Evolutionary conservation across 2,329 filamentous ascomycete species (phyloP).

Genomic region (Colletotrichum sp.): DNA sequence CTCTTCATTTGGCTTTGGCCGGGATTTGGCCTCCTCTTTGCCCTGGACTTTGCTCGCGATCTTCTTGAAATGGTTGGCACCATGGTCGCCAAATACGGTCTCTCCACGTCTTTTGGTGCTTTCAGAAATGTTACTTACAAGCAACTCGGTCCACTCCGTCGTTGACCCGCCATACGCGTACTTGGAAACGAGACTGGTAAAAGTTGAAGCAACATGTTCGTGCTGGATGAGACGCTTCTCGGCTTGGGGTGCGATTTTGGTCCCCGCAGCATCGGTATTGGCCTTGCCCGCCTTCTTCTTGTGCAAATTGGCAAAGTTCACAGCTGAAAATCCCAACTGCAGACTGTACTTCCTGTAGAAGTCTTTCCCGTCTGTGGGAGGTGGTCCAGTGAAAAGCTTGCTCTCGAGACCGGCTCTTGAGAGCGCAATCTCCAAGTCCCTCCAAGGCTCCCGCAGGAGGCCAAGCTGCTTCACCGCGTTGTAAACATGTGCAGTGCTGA

Average conservation of each 20-base stretch:
- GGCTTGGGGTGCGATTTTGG: not conserved
- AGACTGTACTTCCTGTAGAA: not conserved
- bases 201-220: not conserved
- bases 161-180: not conserved
- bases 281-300: not conserved
- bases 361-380: not conserved
- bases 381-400: not conserved
- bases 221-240: not conserved
- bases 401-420: not conserved
- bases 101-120: not conserved
- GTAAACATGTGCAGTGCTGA: not conserved
- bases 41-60: not conserved
- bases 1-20: not conserved
- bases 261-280: not conserved
- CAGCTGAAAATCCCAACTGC: not conserved
- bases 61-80: not conserved
- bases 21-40: not conserved
- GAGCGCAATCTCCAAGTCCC: not conserved
- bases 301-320: not conserved
- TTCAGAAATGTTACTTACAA: not conserved
- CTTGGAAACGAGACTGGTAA: not conserved
- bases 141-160: not conserved
- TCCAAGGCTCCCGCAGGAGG: not conserved
- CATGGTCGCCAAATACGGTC: not conserved
- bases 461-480: not conserved